Base-by-base conservation (phyloP, 1,284 basidiomycete species). In the Phlebopus sp. region DNA sequence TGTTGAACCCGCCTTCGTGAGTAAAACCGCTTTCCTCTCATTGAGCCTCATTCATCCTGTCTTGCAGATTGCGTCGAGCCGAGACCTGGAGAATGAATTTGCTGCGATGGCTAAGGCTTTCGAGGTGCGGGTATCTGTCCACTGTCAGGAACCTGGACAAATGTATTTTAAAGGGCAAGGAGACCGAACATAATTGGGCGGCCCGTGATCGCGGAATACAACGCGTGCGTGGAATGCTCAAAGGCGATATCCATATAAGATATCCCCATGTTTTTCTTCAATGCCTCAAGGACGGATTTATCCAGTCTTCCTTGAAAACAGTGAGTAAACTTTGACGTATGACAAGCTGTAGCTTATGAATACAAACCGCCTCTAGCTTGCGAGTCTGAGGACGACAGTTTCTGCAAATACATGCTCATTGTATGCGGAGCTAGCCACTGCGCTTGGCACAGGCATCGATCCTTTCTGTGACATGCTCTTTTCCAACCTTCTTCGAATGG, bases 141-240 rank as follows among this genome's bases (percentile, higher is more conserved):
- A 45, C 47, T 51, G 23, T 9, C 44, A 8, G 18, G 11, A 13
- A 18, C 42, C 49, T 50, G 45, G 47, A 19, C 46, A 48, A 32
- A 41, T 37, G 48, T 49, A 30, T 51, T 39, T 54, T 54, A 17
- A 54, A 93, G 84, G 94, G 93, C 14, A 97, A 85, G 69, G 97
- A 99, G 71, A 92, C 90, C 0, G 96, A 99, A 63, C 91, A 96
- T 58, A 99, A 99, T 62, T 99, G 96, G 96, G 77, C 82, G 36
- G 72, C 77, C 19, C 80, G 96, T 53, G 96, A 99, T 55, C 82
- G 79, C 52, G 77, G 86, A 11, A 76, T 97, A 50, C 75, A 84
- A 40, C 79, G 83, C 14, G 83, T 99, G 9, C 81, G 97, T 41
- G 95, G 96, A 5, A 94, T 99, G 90, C 69, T 99, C 52, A 89